These are phyloP conservation scores for Solanum piurae DNA, from an alignment of 257 asterid species.

Conservation along the genomic window DNA sequence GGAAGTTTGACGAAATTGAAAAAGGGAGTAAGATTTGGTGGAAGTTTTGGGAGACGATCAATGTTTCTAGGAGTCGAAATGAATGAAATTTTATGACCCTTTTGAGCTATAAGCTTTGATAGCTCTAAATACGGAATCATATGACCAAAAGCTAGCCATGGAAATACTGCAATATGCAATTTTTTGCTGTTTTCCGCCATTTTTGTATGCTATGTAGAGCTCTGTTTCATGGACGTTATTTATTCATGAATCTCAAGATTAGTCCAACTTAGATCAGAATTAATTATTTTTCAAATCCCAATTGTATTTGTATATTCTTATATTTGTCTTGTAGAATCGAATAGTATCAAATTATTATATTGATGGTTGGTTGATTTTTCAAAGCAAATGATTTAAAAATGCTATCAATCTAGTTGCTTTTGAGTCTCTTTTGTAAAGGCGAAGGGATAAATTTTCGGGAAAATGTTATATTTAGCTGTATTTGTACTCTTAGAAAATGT, in stretches of 20 bases:
- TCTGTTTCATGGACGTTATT: background rate
- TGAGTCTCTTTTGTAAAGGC: no score
- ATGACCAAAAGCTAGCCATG: constrained; percentile 67
- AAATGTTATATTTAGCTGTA: no score
- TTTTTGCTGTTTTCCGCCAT: background rate
- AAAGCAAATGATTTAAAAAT: background rate
- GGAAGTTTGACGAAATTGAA: constrained; percentile 26
- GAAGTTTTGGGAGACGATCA: constrained; percentile 45
- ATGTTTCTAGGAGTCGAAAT: constrained; percentile 47
- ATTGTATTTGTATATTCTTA: background rate
- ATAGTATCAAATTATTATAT: background rate
- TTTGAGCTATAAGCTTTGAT: constrained; percentile 32
- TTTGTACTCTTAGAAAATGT: no score
- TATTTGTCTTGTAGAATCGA: background rate
- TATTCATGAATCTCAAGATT: background rate
- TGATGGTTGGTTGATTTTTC: background rate
- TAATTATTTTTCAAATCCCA: background rate
- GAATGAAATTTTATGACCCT: constrained; percentile 41
- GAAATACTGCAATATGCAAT: constrained; percentile 40
- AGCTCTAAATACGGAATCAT: constrained; percentile 40
- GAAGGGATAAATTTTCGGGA: no score
- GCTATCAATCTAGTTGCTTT: background rate
- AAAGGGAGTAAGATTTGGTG: constrained; percentile 12
- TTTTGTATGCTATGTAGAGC: background rate
- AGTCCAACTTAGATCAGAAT: background rate